Evolutionary conservation across 1,284 basidiomycete genomes (phyloP), one percentile per base, ranked within the genome.

Genomic region (Mycena sp.): DNA sequence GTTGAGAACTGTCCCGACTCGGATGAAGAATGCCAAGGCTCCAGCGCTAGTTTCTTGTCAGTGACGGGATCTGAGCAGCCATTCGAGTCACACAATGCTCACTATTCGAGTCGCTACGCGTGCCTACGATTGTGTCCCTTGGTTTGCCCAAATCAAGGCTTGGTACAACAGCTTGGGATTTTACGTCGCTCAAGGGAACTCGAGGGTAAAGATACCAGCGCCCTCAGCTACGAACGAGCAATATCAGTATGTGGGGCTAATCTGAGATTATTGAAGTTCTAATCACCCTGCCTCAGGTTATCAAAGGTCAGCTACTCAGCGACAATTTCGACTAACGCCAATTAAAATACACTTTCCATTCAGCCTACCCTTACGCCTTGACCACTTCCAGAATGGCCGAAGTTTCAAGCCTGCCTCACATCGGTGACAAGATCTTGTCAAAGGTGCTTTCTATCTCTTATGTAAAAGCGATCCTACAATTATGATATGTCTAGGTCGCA

Each of bases 321-420:
- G 14, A 35, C 32, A 9, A 14, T 35, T 35, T 14, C 32, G 14
- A 9, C 32, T 14, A 35, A 7, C 32, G 29, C 16, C 25, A 29
- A 37, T 41, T 38, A 53, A 40, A 53, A 35, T 37, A 3, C 56
- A 11, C 51, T 35, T 28, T 38, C 50, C 26, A 37, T 19, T 29
- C 67, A 93, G 91, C 91, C 9, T 91, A 85, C 73, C 91, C 91
- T n/a, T 66, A 77, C 54, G 58, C 61, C 14, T 85, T 93, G 59
- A 83, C 76, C 4, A 71, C 76, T 6, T 73, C 76, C 26, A 79
- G 72, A 1, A 70, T 82, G 14, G 64, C 75, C 7, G 86, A 91
- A 61, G 77, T 90, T 17, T 71, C 74, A 28, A 81, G 83, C 30
- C 69, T 93, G 12, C 86, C 90, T 1, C 83, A 82, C 64, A 73